phyloP scores from a whole-genome alignment of 2,329 filamentous ascomycete genomes.

The Beauveria rudraprayagi region DNA sequence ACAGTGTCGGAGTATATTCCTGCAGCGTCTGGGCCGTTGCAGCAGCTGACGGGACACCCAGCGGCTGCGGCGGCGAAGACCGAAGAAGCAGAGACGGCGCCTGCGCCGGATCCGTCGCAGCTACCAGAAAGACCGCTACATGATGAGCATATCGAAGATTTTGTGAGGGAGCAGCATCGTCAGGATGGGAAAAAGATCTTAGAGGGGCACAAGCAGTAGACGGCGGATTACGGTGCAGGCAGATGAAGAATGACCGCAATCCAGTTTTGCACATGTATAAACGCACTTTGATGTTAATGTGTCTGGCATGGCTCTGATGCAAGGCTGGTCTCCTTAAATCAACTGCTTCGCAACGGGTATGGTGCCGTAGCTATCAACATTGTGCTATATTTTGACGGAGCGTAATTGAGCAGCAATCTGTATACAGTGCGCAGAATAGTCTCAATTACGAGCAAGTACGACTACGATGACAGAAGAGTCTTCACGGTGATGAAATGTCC shows the following conservation, averaged over 20 bases:
- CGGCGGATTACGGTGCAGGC: too few relatives aligned
- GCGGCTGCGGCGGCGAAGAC: constrained; percentile 9
- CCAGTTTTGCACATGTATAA: too few relatives aligned
- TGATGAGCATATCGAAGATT: constrained; percentile 43
- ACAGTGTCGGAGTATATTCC: constrained; percentile 37
- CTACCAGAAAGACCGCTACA: constrained; percentile 37
- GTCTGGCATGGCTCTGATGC: too few relatives aligned
- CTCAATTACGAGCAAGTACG: not conserved
- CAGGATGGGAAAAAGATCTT: constrained; percentile 25
- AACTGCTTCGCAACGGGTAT: too few relatives aligned
- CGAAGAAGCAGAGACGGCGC: constrained; percentile 6
- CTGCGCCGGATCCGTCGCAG: constrained; percentile 18
- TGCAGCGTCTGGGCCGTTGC: constrained; percentile 33
- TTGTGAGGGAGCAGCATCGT: constrained; percentile 44
- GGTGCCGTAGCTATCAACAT: too few relatives aligned
- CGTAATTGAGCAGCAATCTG: too few relatives aligned
- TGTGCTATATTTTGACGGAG: too few relatives aligned
- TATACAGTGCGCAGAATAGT: too few relatives aligned
- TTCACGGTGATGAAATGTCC: constrained; percentile 33
- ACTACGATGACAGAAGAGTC: constrained; percentile 1
- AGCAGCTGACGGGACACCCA: constrained; percentile 22
- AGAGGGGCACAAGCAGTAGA: constrained; percentile 12
- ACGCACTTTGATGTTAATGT: too few relatives aligned
- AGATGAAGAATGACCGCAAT: too few relatives aligned
- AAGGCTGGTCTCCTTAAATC: too few relatives aligned